Conservation (phyloP, 805 yeast species). For the Metschnikowia peoriensis region DNA sequence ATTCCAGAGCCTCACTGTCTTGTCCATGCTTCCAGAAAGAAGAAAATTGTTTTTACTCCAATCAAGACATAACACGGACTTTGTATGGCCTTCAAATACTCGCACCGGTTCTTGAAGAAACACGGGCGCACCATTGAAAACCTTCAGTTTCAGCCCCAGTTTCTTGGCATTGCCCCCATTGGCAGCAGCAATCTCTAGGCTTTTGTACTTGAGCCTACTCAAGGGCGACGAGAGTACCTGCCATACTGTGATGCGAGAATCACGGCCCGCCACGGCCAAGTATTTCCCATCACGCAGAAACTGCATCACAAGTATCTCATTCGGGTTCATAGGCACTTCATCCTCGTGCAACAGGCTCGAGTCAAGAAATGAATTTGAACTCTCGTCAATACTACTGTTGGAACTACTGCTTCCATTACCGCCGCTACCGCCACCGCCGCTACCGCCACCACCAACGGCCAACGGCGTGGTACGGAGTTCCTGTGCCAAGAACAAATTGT, state of each 20-base stretch:
- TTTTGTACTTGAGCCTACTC: constrained; percentile 53
- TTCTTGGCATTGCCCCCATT: constrained; percentile 10
- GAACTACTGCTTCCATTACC: background rate
- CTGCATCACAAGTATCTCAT: constrained; percentile 69
- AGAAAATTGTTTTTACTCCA: constrained; percentile 89
- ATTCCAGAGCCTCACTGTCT: constrained; percentile 83
- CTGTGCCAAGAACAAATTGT: constrained; percentile 63
- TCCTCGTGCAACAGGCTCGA: background rate
- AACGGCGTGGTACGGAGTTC: constrained; percentile 30
- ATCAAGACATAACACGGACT: constrained; percentile 69
- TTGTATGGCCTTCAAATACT: constrained; percentile 63
- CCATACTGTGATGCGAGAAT: constrained; percentile 68
- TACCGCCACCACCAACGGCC: too few relatives aligned
- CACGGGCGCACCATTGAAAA: constrained; percentile 64
- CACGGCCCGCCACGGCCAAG: constrained; percentile 82
- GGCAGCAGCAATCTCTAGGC: constrained; percentile 15
- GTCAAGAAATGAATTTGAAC: too few relatives aligned
- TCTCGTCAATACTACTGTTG: too few relatives aligned
- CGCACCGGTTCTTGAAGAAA: constrained; percentile 66
- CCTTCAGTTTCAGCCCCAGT: constrained; percentile 14
- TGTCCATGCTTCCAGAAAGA: constrained; percentile 79
- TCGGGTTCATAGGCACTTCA: constrained; percentile 16
- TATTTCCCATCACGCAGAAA: constrained; percentile 80
- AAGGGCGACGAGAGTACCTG: constrained; percentile 72
- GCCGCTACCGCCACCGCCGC: too few relatives aligned